Percentiles rank a stretch among this genome's conserved stretches.
Conservation (phyloP, 2,329 filamentous ascomycete genomes). For the Gremmenia infestans region DNA sequence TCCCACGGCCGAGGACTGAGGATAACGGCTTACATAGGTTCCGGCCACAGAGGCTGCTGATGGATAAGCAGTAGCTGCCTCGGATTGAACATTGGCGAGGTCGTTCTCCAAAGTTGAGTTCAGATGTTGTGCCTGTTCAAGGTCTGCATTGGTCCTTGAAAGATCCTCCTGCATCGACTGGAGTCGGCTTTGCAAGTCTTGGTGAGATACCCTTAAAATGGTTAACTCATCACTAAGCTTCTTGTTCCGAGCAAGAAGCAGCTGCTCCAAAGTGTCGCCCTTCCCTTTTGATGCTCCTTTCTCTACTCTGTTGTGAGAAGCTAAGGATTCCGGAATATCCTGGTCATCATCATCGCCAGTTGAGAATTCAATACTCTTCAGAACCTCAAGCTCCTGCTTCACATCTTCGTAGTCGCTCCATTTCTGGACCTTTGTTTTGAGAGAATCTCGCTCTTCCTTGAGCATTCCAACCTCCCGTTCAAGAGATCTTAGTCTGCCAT, state of each 20-base stretch:
- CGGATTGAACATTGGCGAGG: conserved; percentile 79
- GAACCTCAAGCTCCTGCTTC: conserved; percentile 90
- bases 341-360: conserved; percentile 77
- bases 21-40: conserved; percentile 78
- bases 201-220: conserved; percentile 85
- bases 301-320: conserved; percentile 25
- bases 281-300: conserved; percentile 55
- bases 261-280: conserved; percentile 81
- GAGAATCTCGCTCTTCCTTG: conserved; percentile 72
- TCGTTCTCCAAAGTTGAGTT: conserved; percentile 91
- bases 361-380: conserved; percentile 97
- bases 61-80: conserved; percentile 77
- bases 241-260: conserved; percentile 89
- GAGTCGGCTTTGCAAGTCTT: conserved; percentile 78
- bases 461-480: conserved; percentile 73
- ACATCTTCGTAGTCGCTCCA: conserved; percentile 95
- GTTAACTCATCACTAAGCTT: conserved; percentile 93
- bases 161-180: conserved; percentile 79
- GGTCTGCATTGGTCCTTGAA: conserved; percentile 74
- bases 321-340: conserved; percentile 35
- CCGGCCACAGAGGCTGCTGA: conserved; percentile 89
- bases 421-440: conserved; percentile 78
- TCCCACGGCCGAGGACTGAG: conserved; percentile 56
- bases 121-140: conserved; percentile 78
- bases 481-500: conserved; percentile 68